A percentile compares a stretch with the other conserved stretches of the same genome.
These are phyloP conservation scores for Nemania sp. DNA, from an alignment of 2,329 filamentous ascomycete genomes.

Conservation along the genomic window DNA sequence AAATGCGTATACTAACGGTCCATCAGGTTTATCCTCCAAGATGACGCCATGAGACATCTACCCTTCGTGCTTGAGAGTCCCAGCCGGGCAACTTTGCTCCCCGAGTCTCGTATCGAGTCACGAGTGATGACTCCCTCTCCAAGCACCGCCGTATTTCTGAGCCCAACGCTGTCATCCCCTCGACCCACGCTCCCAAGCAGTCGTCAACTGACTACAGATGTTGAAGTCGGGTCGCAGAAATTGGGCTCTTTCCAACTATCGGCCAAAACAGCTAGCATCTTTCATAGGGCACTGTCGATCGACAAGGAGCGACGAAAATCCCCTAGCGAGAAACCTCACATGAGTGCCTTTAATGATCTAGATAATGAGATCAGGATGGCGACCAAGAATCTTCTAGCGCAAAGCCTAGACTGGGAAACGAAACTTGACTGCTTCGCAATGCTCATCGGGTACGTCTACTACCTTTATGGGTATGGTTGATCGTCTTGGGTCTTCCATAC, in stretches of 20 bases:
- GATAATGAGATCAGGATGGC: slow-evolving; percentile 37
- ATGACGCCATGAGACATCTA: slow-evolving; percentile 34
- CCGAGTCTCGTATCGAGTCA: slow-evolving; percentile 33
- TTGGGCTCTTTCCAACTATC: slow-evolving; percentile 39
- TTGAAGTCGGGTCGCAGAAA: slow-evolving; percentile 27
- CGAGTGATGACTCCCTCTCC: slow-evolving; percentile 26
- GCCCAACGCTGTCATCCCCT: slow-evolving; percentile 7
- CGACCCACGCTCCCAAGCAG: slow-evolving; percentile 30
- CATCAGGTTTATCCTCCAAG: slow-evolving; percentile 39
- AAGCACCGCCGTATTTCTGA: slow-evolving; percentile 2
- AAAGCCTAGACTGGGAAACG: slow-evolving; percentile 38
- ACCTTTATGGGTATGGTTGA: not conserved
- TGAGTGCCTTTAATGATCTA: slow-evolving; percentile 34
- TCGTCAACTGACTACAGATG: slow-evolving; percentile 28
- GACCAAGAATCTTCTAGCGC: slow-evolving; percentile 33
- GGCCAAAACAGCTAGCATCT: slow-evolving; percentile 37
- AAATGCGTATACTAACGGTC: slow-evolving; percentile 14
- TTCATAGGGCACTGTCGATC: slow-evolving; percentile 38
- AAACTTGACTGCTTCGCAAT: slow-evolving; percentile 41
- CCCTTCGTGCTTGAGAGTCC: slow-evolving; percentile 41
- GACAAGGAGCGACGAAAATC: slow-evolving; percentile 34
- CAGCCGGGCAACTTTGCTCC: slow-evolving; percentile 35
- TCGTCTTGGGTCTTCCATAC: not conserved
- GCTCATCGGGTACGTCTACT: slow-evolving; percentile 37
- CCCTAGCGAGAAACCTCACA: slow-evolving; percentile 33